Evolutionary conservation across 768 basidiomycete species (phyloP), one percentile per base, ranked within the genome.

Genomic region (Tricholomella constricta): DNA sequence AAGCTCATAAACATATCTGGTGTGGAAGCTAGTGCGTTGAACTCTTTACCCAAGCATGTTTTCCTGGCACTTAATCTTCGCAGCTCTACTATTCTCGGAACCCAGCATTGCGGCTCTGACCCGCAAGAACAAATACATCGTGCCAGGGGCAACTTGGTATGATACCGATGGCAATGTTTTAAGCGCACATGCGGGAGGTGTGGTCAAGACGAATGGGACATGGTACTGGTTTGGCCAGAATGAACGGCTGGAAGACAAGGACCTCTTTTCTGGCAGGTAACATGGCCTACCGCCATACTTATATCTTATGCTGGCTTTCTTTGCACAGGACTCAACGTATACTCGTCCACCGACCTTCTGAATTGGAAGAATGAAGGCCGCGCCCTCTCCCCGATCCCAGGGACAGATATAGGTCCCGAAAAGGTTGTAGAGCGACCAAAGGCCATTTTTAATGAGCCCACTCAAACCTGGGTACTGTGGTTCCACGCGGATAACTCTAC

Each of bases 151-250:
- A 2, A 65, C 62, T 2, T 69, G 66, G 67, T 65, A 66, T 23
- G 64, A 67, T 44, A 65, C 65, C 3, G 55, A 59, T 35, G 68
- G 66, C 10, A 59, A 61, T 31, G 45, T 66, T 11, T 40, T 69
- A 19, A 64, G 61, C 37, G 63, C 63, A 1, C 63, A 67, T 35
- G 66, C 66, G 19, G 54, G 61, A n/a, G 64, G 63, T 4, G 62
- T 69, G 26, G 58, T 63, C 9, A 52, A 65, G 32, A 54, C 52
- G 29, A 62, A 62, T 22, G 63, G 57, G 34, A 62, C 47, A 17
- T 68, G 60, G 61, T 69, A 68, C 43, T 68, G 66, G 66, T 69
- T 69, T 40, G 66, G 64, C 10, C 59, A 67, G 50, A 64, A 68
- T 46, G 61, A 65, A 46, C 48, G 59, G 31, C 36, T 48, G 14